Evolutionary conservation across 768 basidiomycete species (phyloP), one percentile per base, ranked within the genome.

Genomic region (Phanerochaete sordida): DNA sequence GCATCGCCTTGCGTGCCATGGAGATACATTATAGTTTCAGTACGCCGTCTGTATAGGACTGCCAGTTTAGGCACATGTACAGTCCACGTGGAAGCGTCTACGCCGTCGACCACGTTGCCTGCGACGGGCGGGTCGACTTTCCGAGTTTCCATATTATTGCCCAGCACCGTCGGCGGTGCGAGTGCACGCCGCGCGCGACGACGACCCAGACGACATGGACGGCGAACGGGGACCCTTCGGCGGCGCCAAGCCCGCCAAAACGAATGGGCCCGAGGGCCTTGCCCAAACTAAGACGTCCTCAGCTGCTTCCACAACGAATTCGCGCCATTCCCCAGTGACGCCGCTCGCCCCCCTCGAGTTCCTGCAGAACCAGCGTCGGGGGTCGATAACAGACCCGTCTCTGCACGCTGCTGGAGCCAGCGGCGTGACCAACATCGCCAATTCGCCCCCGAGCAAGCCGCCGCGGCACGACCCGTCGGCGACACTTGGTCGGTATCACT

Each of bases 311-410:
- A 58, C 74, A 24, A 62, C 61, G 59, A 43, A 64, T 59, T 62
- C 76, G 49, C 75, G 81, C 65, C 81, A 77, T 64, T 81, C 82
- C 33, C 81, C 85, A 19, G 75, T 81, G 49, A 77, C 83, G 3
- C 81, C 88, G 56, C 81, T 93, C 30, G 85, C 87, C 2, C 90
- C 90, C 9, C 84, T 92, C 67, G 87, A 91, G 70, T 86, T 82
- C 70, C 81, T 91, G 26, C 90, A 91, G 71, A 90, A 82, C 57
- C 91, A 91, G 69, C 83, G 90, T n/a, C 76, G 90, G 59, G 89
- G 89, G 60, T 92, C 91, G 1, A 87, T 91, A 69, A 90, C 90
- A 8, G 91, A 93, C 77, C 90, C 90, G 2, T 86, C 87, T 44
- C 79, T 91, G 52, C 88, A 90, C 74, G 85, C 86, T 60, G 77